These are phyloP conservation scores for Fusarium sp. DNA, from an alignment of 2,329 filamentous ascomycete species.

Conservation along the genomic window DNA sequence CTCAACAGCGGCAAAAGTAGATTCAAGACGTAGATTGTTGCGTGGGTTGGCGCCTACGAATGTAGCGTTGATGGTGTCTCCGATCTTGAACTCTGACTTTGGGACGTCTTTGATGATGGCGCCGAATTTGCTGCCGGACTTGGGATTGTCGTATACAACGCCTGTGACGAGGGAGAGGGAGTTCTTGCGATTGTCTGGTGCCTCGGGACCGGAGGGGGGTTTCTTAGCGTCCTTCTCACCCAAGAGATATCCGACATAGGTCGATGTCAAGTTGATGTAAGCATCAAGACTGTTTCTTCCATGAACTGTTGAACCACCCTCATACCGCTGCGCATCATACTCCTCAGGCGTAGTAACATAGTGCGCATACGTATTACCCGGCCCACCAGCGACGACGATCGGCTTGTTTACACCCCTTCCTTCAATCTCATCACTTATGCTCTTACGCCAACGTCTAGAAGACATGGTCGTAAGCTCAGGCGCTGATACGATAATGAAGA, in stretches of 20 bases:
- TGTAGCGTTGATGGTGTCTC: background rate
- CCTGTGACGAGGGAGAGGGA: background rate
- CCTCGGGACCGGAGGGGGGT: background rate
- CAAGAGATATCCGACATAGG: background rate
- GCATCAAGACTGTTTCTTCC: conserved; percentile 7
- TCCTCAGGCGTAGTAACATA: conserved; percentile 14
- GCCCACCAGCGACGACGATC: conserved; percentile 10
- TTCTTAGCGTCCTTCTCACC: background rate
- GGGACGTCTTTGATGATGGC: background rate
- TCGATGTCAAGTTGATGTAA: background rate
- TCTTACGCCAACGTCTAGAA: conserved; percentile 5
- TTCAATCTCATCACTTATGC: background rate
- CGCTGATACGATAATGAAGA: conserved; percentile 7
- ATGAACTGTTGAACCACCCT: conserved; percentile 5
- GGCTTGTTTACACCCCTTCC: background rate
- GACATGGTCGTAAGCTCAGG: conserved; percentile 4
- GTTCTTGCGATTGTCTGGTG: conserved; percentile 1
- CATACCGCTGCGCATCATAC: conserved; percentile 9
- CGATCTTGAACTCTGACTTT: background rate
- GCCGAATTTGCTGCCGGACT: background rate
- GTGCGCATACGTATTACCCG: conserved; percentile 1
- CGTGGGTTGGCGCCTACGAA: conserved; percentile 3
- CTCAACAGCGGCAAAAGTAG: conserved; percentile 1
- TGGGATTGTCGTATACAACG: conserved; percentile 15
- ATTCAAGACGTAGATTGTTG: background rate